phyloP scores from a whole-genome alignment of 106 monocot species.

The Dendrobium catenatum region DNA sequence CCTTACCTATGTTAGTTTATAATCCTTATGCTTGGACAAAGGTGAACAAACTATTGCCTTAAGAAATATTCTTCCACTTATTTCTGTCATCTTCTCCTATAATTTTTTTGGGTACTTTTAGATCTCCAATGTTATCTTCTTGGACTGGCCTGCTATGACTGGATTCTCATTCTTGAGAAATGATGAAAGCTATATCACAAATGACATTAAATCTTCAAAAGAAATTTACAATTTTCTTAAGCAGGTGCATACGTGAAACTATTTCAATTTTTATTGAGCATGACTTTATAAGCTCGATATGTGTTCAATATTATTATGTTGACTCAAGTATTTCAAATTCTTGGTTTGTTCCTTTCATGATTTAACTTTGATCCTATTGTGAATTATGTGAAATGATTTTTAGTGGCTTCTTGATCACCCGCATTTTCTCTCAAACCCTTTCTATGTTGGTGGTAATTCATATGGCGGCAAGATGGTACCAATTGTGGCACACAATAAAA shows the following conservation, averaged over 20 bases:
- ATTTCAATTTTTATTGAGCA: not conserved
- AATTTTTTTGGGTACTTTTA: not conserved
- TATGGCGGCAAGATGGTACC: slow-evolving; percentile 37
- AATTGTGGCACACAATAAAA: slow-evolving; percentile 7
- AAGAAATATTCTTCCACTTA: not conserved
- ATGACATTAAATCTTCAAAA: slow-evolving; percentile 1
- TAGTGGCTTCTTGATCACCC: slow-evolving; percentile 65
- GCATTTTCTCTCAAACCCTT: slow-evolving; percentile 42
- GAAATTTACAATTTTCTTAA: slow-evolving; percentile 4
- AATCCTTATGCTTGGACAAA: slow-evolving; percentile 46
- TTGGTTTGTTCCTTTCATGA: not conserved
- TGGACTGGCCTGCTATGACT: not conserved
- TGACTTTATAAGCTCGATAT: not conserved
- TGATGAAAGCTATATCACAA: not conserved
- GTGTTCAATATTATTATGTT: not conserved
- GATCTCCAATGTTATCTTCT: not conserved
- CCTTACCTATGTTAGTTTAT: slow-evolving; percentile 25
- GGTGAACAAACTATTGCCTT: slow-evolving; percentile 14
- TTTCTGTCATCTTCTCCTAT: not conserved
- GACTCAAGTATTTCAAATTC: not conserved
- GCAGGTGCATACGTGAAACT: not conserved
- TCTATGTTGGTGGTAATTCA: slow-evolving; percentile 72
- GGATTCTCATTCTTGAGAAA: slow-evolving; percentile 3
- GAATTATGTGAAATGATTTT: not conserved
- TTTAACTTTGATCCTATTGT: not conserved